These are phyloP conservation scores for Globisporangium nunn DNA, from an alignment of 352 stramenopile species.

Conservation along the genomic window DNA sequence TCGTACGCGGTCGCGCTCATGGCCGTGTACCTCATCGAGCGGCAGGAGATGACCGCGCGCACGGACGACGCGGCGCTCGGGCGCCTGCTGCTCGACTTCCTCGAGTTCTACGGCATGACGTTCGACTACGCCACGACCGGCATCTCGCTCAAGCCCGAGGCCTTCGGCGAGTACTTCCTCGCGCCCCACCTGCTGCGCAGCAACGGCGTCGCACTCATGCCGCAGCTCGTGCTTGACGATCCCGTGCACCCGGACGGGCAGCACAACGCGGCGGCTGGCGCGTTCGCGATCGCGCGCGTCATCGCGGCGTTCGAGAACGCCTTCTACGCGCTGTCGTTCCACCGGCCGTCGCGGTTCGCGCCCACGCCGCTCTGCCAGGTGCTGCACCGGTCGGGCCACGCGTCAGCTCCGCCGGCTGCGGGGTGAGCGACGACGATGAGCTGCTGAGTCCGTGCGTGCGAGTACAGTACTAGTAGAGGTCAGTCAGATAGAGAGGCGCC, in stretches of 20 bases:
- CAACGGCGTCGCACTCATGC: slow-evolving; percentile 42
- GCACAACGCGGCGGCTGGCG: slow-evolving; percentile 69
- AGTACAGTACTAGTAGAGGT: background rate
- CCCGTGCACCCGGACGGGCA: slow-evolving; percentile 69
- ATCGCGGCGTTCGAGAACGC: slow-evolving; percentile 77
- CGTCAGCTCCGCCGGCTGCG: slow-evolving; percentile 5
- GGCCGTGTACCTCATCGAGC: slow-evolving; percentile 73
- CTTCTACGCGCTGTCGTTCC: slow-evolving; percentile 72
- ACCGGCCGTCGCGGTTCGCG: slow-evolving; percentile 66
- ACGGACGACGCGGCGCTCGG: slow-evolving; percentile 24
- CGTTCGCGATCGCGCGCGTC: slow-evolving; percentile 72
- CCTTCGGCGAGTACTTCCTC: slow-evolving; percentile 75
- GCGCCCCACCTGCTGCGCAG: slow-evolving; percentile 30
- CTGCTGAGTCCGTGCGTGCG: too few species aligned
- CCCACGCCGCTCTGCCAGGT: slow-evolving; percentile 73
- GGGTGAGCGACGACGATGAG: background rate
- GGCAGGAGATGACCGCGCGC: slow-evolving; percentile 21
- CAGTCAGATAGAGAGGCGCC: background rate
- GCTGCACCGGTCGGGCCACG: slow-evolving; percentile 71
- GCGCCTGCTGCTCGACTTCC: slow-evolving; percentile 78
- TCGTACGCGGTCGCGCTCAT: slow-evolving; percentile 86
- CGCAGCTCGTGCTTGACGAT: slow-evolving; percentile 80
- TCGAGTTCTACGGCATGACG: slow-evolving; percentile 85
- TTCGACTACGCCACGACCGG: slow-evolving; percentile 77
- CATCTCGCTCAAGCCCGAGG: slow-evolving; percentile 73